Percentiles rank a stretch among this genome's conserved stretches.
phyloP scores from a whole-genome alignment of 495 filamentous ascomycete genomes.

The Aspergillus bertholletiae region DNA sequence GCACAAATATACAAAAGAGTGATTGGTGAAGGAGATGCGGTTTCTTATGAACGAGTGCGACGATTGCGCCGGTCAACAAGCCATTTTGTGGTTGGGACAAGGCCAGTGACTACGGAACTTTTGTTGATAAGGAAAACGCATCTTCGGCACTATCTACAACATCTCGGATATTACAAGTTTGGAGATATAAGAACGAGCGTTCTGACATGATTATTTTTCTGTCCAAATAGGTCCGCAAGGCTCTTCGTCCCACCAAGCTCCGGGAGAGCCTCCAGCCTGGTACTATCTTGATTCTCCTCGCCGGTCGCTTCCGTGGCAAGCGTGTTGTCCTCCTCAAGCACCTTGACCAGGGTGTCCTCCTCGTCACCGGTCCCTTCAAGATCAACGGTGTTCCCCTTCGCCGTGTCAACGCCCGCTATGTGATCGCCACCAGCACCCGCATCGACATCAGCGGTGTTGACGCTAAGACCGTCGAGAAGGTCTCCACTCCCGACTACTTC shows the following conservation, averaged over 20 bases:
- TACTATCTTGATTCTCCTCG: slow-evolving; percentile 94
- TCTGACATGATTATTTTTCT: slow-evolving; percentile 31
- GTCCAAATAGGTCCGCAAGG: slow-evolving; percentile 80
- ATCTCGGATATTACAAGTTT: background rate
- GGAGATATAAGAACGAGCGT: slow-evolving; percentile 13
- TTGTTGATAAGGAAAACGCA: slow-evolving; percentile 23
- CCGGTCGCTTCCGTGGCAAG: slow-evolving; percentile 99
- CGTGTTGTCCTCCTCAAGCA: slow-evolving; percentile 97
- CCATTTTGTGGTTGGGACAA: slow-evolving; percentile 4
- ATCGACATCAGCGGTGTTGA: slow-evolving; percentile 85
- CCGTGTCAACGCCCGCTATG: slow-evolving; percentile 97
- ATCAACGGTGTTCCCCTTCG: slow-evolving; percentile 98
- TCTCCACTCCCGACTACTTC: slow-evolving; percentile 85
- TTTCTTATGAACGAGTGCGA: slow-evolving; percentile 33
- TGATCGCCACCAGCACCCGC: slow-evolving; percentile 92
- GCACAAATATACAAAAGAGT: slow-evolving; percentile 14
- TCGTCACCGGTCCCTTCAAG: slow-evolving; percentile 99
- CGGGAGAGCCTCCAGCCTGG: slow-evolving; percentile 87
- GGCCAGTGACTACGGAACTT: slow-evolving; percentile 13
- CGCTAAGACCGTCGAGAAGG: slow-evolving; percentile 77
- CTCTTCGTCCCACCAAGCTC: slow-evolving; percentile 76
- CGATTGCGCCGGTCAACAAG: slow-evolving; percentile 23
- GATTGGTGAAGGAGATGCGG: slow-evolving; percentile 21
- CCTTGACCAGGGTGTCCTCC: slow-evolving; percentile 93
- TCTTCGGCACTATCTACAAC: slow-evolving; percentile 6